A percentile compares a stretch with the other conserved stretches of the same genome.
These are phyloP conservation scores for Penicillium crustosum DNA, from an alignment of 2,329 filamentous ascomycete species.

Conservation along the genomic window DNA sequence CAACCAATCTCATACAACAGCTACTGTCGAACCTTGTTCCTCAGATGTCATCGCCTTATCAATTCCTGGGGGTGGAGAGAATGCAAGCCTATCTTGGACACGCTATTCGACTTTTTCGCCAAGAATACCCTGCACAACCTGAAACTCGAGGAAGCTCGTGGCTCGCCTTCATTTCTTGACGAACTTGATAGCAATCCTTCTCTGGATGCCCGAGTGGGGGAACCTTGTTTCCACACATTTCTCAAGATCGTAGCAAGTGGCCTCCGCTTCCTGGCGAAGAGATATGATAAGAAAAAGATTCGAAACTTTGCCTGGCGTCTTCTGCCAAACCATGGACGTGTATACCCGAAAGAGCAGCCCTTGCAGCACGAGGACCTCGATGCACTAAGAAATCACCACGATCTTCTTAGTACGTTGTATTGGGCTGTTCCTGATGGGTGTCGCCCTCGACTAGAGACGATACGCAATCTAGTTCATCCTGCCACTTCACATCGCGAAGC, in stretches of 20 bases:
- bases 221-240: constrained; percentile 59
- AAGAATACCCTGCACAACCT: constrained; percentile 54
- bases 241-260: constrained; percentile 57
- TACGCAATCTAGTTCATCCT: constrained; percentile 58
- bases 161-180: constrained; percentile 57
- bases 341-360: constrained; percentile 58
- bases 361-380: constrained; percentile 55
- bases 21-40: constrained; percentile 54
- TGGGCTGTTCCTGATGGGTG: constrained; percentile 55
- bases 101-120: constrained; percentile 61
- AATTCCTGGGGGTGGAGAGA: constrained; percentile 58
- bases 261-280: constrained; percentile 47
- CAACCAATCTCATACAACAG: constrained; percentile 52
- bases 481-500: constrained; percentile 59
- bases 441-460: constrained; percentile 53
- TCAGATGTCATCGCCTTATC: constrained; percentile 55
- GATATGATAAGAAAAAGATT: constrained; percentile 55
- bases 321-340: constrained; percentile 61
- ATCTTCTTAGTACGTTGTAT: constrained; percentile 60
- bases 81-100: constrained; percentile 55
- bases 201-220: constrained; percentile 48
- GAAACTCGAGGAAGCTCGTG: constrained; percentile 51
- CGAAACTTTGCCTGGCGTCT: constrained; percentile 58
- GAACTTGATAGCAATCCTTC: constrained; percentile 46
- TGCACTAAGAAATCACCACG: constrained; percentile 62